phyloP scores from a whole-genome alignment of 345 rosid species.

The Heritiera fomes region DNA sequence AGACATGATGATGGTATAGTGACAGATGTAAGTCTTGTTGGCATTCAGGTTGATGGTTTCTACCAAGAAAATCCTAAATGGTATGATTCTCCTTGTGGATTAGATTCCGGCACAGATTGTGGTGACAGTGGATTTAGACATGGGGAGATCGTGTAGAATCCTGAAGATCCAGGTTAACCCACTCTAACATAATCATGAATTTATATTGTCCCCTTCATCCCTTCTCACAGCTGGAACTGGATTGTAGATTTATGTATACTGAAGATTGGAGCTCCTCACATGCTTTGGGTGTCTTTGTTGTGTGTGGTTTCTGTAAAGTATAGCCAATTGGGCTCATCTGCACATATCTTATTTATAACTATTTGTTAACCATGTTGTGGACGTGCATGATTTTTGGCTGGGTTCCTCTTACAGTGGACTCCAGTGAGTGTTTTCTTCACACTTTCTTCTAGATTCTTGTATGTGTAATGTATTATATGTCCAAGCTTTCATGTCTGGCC shows the following conservation, averaged over 20 bases:
- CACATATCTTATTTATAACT: constrained; percentile 43
- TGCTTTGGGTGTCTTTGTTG: constrained; percentile 39
- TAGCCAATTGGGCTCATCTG: constrained; percentile 46
- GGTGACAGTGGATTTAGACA: constrained; percentile 86
- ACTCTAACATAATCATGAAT: constrained; percentile 44
- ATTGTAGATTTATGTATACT: constrained; percentile 60
- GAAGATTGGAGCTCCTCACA: constrained; percentile 41
- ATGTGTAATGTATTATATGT: constrained; percentile 10
- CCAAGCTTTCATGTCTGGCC: neutral
- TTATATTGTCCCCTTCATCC: constrained; percentile 36
- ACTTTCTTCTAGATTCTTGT: constrained; percentile 27
- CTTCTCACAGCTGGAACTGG: constrained; percentile 37
- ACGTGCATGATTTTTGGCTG: constrained; percentile 27
- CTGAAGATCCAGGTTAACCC: constrained; percentile 37
- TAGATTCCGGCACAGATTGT: constrained; percentile 81
- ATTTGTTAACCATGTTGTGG: constrained; percentile 36
- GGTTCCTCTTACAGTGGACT: constrained; percentile 30
- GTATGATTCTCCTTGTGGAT: constrained; percentile 96
- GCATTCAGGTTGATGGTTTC: constrained; percentile 95
- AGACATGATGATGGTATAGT: constrained; percentile 80
- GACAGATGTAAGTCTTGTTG: constrained; percentile 85
- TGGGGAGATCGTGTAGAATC: constrained; percentile 67
- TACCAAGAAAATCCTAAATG: constrained; percentile 92
- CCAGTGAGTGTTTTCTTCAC: constrained; percentile 15
- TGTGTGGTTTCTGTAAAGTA: constrained; percentile 49